Evolutionary conservation across 108 stramenopile species (phyloP).

Genomic region (Schizochytrium sp.): DNA sequence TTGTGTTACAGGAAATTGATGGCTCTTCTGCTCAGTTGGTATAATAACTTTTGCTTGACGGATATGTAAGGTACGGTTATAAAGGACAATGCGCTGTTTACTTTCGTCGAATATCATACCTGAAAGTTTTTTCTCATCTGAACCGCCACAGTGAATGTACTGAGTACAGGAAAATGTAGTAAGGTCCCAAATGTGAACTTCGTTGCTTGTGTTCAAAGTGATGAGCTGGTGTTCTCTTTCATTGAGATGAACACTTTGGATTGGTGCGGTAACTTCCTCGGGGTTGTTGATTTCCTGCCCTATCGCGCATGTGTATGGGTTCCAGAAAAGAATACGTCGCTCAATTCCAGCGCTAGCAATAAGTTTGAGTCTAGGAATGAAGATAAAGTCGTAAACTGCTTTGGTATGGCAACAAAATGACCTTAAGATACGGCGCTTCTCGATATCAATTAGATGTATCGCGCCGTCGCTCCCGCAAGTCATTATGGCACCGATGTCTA

Average conservation of each 20-base stretch:
- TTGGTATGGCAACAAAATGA: constrained; percentile 64
- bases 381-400: constrained; percentile 66
- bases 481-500: constrained; percentile 2
- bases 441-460: constrained; percentile 66
- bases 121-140: not conserved
- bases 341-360: constrained; percentile 52
- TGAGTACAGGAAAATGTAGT: constrained; percentile 54
- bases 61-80: not conserved
- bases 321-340: constrained; percentile 60
- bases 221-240: constrained; percentile 59
- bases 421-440: constrained; percentile 61
- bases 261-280: constrained; percentile 36
- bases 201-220: constrained; percentile 4
- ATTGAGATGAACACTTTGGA: constrained; percentile 1
- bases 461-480: constrained; percentile 61
- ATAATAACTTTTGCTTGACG: not conserved
- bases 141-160: not conserved
- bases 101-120: not conserved
- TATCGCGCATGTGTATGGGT: constrained; percentile 63
- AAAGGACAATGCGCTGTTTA: not conserved
- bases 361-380: constrained; percentile 49
- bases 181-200: constrained; percentile 61
- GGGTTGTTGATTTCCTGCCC: constrained; percentile 4
- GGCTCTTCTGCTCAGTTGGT: constrained; percentile 11
- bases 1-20: constrained; percentile 18